Evolutionary conservation across 2,329 filamentous ascomycete genomes (phyloP).

Genomic region (Curvularia sp.): DNA sequence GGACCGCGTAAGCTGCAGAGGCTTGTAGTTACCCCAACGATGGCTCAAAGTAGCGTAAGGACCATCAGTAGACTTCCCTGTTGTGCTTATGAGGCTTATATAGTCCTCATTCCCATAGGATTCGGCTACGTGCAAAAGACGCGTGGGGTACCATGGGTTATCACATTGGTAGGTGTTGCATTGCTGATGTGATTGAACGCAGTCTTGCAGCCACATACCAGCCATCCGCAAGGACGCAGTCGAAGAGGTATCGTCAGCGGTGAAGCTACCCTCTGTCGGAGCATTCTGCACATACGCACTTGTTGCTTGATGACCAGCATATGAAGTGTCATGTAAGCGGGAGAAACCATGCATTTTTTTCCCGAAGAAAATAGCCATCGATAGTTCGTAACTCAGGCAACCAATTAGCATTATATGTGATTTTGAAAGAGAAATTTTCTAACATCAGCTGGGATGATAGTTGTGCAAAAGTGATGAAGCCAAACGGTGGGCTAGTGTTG

Average conservation of each 20-base stretch:
- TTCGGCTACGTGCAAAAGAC: conserved; percentile 13
- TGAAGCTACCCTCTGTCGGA: not conserved
- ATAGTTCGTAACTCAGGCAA: not conserved
- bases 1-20: conserved; percentile 9
- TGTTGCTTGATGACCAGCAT: not conserved
- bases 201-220: conserved; percentile 7
- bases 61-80: not conserved
- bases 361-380: not conserved
- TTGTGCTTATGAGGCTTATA: conserved; percentile 13
- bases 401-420: not conserved
- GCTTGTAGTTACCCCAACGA: conserved; percentile 12
- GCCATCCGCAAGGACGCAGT: not conserved
- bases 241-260: not conserved
- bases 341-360: not conserved
- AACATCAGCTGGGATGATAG: fast-evolving
- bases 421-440: not conserved
- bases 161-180: not conserved
- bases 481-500: too few relatives aligned
- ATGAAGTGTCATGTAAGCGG: not conserved
- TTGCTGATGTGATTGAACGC: not conserved
- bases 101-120: not conserved
- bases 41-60: conserved; percentile 20
- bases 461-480: not conserved
- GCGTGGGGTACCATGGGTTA: conserved; percentile 12
- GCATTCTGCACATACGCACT: too few relatives aligned